phyloP scores from a whole-genome alignment of 2,329 filamentous ascomycete species.

The Nannizziopsis arthrosporioides region DNA sequence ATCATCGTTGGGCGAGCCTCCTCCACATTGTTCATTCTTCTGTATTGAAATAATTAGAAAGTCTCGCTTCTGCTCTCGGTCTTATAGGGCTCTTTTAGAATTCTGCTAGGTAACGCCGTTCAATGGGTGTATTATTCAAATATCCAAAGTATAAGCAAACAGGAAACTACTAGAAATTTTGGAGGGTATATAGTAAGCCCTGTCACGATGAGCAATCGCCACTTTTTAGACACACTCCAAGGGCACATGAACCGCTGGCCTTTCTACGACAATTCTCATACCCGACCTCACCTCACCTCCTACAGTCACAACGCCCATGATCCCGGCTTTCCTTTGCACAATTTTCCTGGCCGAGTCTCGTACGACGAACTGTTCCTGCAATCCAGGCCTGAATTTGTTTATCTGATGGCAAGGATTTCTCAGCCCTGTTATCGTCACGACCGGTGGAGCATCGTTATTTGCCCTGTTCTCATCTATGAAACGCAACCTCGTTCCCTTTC shows the following conservation, averaged over 20 bases:
- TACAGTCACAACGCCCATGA: constrained; percentile 18
- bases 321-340: constrained; percentile 16
- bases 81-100: no score
- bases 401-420: constrained; percentile 19
- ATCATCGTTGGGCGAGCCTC: no score
- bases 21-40: no score
- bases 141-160: no score
- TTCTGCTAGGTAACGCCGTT: no score
- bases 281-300: constrained; percentile 17
- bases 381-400: constrained; percentile 14
- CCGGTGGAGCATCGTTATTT: constrained; percentile 1
- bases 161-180: background rate
- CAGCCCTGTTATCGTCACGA: constrained; percentile 17
- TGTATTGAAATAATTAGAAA: no score
- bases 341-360: constrained; percentile 13
- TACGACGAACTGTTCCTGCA: constrained; percentile 12
- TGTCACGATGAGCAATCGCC: background rate
- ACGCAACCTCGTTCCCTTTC: constrained; percentile 17
- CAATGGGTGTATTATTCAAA: no score
- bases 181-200: no score
- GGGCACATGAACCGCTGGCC: constrained; percentile 10
- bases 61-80: no score
- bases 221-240: constrained; percentile 15
- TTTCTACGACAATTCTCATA: constrained; percentile 18
- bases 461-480: constrained; percentile 11